Evolutionary conservation across 2,329 filamentous ascomycete species (phyloP), one percentile per base, ranked within the genome.

Genomic region (Huntiella bhutanensis): DNA sequence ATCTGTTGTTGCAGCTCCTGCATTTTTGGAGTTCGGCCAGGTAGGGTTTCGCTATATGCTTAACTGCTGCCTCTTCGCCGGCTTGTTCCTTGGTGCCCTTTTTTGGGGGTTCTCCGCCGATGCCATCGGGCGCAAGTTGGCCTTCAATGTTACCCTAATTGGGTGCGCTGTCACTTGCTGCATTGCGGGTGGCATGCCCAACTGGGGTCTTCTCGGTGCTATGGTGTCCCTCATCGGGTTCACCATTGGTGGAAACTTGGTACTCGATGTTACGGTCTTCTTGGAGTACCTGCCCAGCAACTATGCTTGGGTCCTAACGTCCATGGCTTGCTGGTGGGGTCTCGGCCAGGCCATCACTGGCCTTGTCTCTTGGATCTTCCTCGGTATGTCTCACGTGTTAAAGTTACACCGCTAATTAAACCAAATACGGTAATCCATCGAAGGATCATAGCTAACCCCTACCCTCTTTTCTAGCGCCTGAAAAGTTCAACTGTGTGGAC

Each of bases 31-130:
- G 53, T 79, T 81, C 54, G 66, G 67, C 19, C 53, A 66, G 2
- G 62, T 65, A 1, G 66, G 69, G 17, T 80, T 73, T 52, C 54
- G 55, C 2, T 68, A 68, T 51, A 77, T 68, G 6, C 62, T 80
- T 39, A 80, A 71, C 2, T 69, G 81, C 42, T 70, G 77, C 4
- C 68, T 67, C 1, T 82, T 78, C 54, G 64, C 68, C 6, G 70
- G 70, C 11, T 68, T 68, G 63, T 63, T 68, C 44, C 51, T 63
- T 0, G 71, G 76, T 2, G 75, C 75, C 12, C 56, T 81, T 19
- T 81, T 82, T 59, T 83, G 78, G 77, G 78, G 78, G 2, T 59
- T 80, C 32, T 67, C 67, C 3, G 77, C 76, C 16, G 79, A 83
- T 54, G 67, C 82, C 33, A 75, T 82, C 50, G 79, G 78, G 4